phyloP scores from a whole-genome alignment of 257 asterid genomes.

The Rehmannia glutinosa region DNA sequence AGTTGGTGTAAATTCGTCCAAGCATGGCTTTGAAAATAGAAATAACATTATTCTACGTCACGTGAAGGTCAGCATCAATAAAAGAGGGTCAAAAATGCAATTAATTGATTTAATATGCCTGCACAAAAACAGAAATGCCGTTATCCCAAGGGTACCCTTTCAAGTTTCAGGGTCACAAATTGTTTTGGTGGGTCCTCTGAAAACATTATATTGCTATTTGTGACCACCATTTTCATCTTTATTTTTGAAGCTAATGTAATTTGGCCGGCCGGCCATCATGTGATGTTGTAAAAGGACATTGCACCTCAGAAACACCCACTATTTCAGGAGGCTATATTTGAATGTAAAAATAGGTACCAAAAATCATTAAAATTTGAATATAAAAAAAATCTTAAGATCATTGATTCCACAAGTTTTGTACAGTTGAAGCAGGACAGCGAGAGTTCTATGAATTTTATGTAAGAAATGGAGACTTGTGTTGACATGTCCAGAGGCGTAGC shows the following conservation, averaged over 20 bases:
- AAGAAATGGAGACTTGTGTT: too few species aligned
- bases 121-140: constrained; percentile 26
- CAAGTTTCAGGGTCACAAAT: constrained; percentile 5
- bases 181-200: constrained; percentile 26
- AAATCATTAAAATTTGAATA: not conserved
- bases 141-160: constrained; percentile 22
- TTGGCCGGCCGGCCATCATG: constrained; percentile 26
- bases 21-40: too few species aligned
- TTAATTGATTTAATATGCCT: constrained; percentile 6
- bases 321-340: not conserved
- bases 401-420: too few species aligned
- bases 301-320: not conserved
- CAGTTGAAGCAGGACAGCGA: not conserved
- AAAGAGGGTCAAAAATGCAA: not conserved
- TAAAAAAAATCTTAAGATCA: not conserved
- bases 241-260: constrained; percentile 19
- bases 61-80: constrained; percentile 34
- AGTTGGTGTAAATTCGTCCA: too few species aligned
- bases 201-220: not conserved
- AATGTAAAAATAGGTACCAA: not conserved
- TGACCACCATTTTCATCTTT: constrained; percentile 15
- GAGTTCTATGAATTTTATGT: too few species aligned
- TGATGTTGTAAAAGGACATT: not conserved
- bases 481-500: too few species aligned
- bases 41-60: not conserved